phyloP scores from a whole-genome alignment of 306 rosid genomes.

The Boehmeria nivea region DNA sequence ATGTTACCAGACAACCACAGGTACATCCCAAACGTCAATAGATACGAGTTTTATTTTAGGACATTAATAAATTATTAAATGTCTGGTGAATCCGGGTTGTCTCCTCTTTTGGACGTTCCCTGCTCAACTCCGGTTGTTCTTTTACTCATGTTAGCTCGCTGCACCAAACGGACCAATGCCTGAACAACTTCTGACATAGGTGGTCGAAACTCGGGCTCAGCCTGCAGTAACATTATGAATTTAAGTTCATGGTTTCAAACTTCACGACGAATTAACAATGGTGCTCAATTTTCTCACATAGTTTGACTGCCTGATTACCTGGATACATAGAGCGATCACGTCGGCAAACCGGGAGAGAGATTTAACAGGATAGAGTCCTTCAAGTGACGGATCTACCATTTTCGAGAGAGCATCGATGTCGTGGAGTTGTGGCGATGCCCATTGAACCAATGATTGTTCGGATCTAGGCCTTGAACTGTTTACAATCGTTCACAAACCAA shows the following conservation, averaged over 20 bases:
- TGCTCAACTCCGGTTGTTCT: slow-evolving; percentile 77
- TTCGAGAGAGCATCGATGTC: slow-evolving; percentile 91
- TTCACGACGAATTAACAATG: neutral
- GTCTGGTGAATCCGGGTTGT: slow-evolving; percentile 39
- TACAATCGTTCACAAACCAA: slow-evolving; percentile 17
- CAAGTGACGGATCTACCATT: slow-evolving; percentile 90
- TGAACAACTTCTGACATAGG: slow-evolving; percentile 99
- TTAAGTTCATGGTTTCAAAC: neutral
- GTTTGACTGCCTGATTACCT: slow-evolving; percentile 47
- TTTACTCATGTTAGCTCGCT: slow-evolving; percentile 97
- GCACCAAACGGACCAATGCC: slow-evolving; percentile 82
- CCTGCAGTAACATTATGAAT: slow-evolving; percentile 45
- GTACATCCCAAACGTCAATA: neutral
- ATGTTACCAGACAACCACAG: slow-evolving; percentile 8
- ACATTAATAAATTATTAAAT: slow-evolving; percentile 29
- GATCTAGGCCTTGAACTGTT: slow-evolving; percentile 73
- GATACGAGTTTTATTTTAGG: neutral
- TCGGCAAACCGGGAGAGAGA: slow-evolving; percentile 97
- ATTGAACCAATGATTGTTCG: slow-evolving; percentile 90
- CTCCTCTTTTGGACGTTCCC: slow-evolving; percentile 54
- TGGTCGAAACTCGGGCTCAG: slow-evolving; percentile 97
- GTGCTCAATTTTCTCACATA: too few relatives aligned
- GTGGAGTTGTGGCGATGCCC: slow-evolving; percentile 99
- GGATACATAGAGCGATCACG: slow-evolving; percentile 92
- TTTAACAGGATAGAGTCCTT: slow-evolving; percentile 91